phyloP scores from a whole-genome alignment of 2,329 filamentous ascomycete genomes.

The Ceratocystis albifundus region DNA sequence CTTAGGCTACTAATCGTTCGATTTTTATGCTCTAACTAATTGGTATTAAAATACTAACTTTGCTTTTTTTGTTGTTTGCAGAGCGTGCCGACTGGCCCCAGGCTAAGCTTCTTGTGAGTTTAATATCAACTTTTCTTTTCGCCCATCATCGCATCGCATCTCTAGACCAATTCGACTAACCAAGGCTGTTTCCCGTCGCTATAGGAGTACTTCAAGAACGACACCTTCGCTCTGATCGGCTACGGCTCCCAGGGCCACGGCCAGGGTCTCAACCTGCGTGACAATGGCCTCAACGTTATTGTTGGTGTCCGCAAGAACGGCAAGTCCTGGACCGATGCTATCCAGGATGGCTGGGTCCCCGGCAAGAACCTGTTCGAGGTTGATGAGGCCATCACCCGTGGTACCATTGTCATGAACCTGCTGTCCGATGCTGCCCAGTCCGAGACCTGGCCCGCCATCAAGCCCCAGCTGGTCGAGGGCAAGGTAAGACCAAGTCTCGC shows the following conservation, averaged over 20 bases:
- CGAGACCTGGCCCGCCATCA: constrained; percentile 97
- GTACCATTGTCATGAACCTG: constrained; percentile 98
- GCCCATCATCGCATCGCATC: not conserved
- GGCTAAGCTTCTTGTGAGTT: constrained; percentile 88
- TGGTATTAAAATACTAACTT: constrained; percentile 13
- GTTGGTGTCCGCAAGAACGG: constrained; percentile 97
- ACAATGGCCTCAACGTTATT: constrained; percentile 99
- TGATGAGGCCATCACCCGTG: constrained; percentile 85
- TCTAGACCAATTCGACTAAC: constrained; percentile 9
- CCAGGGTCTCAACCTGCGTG: constrained; percentile 97
- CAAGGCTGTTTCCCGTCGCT: not conserved
- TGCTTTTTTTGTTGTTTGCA: constrained; percentile 31
- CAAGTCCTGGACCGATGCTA: constrained; percentile 94
- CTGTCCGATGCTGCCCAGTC: constrained; percentile 95
- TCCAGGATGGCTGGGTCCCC: constrained; percentile 94
- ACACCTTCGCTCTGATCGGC: constrained; percentile 96
- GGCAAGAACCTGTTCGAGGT: constrained; percentile 99
- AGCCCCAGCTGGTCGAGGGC: constrained; percentile 96
- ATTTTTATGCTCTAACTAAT: not conserved
- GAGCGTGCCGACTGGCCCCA: constrained; percentile 97
- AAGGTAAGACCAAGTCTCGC: constrained; percentile 52
- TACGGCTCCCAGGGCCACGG: constrained; percentile 98
- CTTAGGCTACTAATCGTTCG: not conserved
- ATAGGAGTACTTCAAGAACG: constrained; percentile 98
- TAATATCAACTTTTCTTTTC: constrained; percentile 20